These are phyloP conservation scores for Curvularia sp. DNA, from an alignment of 2,329 filamentous ascomycete species.

Conservation along the genomic window DNA sequence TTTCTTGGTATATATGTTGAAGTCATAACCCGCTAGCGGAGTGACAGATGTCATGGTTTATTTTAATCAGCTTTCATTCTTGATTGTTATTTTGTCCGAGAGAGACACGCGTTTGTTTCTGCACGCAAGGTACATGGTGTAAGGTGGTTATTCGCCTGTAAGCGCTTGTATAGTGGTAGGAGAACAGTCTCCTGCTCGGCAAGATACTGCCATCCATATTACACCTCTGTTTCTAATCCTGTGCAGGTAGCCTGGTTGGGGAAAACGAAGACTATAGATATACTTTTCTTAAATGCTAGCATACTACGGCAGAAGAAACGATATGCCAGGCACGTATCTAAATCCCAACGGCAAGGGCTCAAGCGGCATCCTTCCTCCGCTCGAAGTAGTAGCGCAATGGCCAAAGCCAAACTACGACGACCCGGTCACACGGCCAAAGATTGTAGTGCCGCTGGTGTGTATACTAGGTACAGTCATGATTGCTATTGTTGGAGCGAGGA, in stretches of 20 bases:
- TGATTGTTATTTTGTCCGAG: too few relatives aligned
- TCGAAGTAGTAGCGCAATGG: conserved; percentile 21
- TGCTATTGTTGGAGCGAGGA: conserved; percentile 13
- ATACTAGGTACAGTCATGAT: conserved; percentile 19
- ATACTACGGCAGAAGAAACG: background rate
- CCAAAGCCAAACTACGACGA: conserved; percentile 25
- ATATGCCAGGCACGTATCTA: conserved; percentile 1
- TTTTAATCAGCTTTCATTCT: background rate
- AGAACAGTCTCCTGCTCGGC: background rate
- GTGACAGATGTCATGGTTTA: background rate
- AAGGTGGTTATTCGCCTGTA: too few relatives aligned
- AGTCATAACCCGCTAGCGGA: background rate
- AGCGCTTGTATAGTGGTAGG: background rate
- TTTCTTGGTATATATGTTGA: background rate
- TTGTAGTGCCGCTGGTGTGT: conserved; percentile 18
- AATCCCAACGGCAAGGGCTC: conserved; percentile 9
- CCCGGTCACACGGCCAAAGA: conserved; percentile 13
- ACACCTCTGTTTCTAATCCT: background rate
- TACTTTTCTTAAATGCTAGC: background rate
- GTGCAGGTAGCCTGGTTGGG: background rate
- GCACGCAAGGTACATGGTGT: background rate
- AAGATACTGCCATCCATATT: background rate
- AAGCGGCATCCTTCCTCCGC: conserved; percentile 21
- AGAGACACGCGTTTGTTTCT: background rate
- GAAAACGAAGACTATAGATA: background rate